Conservation (phyloP, 192 early-diverging fungal species). For the Gorgonomyces haynaldii region DNA sequence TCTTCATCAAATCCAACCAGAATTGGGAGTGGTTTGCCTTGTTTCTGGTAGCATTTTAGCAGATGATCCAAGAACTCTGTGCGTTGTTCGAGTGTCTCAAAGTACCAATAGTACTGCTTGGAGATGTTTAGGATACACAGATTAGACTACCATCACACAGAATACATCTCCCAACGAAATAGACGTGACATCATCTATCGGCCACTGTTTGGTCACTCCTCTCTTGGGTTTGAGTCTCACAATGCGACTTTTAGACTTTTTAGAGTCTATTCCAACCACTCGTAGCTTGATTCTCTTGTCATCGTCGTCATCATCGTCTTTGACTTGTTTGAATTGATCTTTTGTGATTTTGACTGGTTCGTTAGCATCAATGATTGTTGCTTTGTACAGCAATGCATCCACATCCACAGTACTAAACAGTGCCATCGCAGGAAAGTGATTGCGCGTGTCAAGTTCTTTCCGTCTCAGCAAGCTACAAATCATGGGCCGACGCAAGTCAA, state of each 20-base stretch:
- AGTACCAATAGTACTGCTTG: conserved; percentile 29
- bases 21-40: conserved; percentile 23
- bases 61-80: conserved; percentile 29
- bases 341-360: neutral
- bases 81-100: conserved; percentile 22
- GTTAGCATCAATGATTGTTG: neutral
- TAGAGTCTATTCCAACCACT: neutral
- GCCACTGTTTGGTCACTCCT: conserved; percentile 26
- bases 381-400: conserved; percentile 6
- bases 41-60: conserved; percentile 23
- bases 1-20: conserved; percentile 36
- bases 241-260: conserved; percentile 23
- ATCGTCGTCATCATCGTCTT: conserved; percentile 16
- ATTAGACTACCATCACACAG: conserved; percentile 16
- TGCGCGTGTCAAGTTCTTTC: neutral
- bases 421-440: neutral
- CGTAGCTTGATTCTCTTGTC: neutral
- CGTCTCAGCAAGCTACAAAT: neutral
- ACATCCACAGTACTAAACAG: neutral
- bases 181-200: conserved; percentile 35
- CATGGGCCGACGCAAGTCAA: too few species aligned
- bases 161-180: conserved; percentile 23
- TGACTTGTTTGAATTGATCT: conserved; percentile 7
- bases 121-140: conserved; percentile 18
- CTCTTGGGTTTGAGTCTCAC: conserved; percentile 34